Conservation (phyloP, 2,329 filamentous ascomycete species). For the Verticillium albo-atrum region DNA sequence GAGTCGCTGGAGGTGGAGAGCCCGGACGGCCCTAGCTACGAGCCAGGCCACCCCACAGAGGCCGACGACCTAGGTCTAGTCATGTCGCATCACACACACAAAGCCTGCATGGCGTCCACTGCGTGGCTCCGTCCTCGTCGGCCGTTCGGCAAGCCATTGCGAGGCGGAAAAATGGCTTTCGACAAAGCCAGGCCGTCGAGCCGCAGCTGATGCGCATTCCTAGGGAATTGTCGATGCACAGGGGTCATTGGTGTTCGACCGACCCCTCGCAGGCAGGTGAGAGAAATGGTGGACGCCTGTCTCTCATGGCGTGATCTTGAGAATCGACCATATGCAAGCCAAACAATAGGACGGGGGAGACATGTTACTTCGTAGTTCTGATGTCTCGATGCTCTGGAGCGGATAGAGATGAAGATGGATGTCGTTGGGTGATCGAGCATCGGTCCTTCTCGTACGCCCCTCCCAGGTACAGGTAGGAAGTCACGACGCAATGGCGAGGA, state of each 20-base stretch:
- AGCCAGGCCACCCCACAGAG: background rate
- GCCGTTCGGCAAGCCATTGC: background rate
- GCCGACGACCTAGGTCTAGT: background rate
- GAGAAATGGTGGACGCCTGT: background rate
- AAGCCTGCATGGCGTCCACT: background rate
- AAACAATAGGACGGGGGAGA: background rate
- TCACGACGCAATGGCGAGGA: background rate
- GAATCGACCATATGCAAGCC: background rate
- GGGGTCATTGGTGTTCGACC: background rate
- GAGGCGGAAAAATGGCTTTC: background rate
- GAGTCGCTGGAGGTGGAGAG: background rate
- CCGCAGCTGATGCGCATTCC: background rate
- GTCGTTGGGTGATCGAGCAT: background rate
- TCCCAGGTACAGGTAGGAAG: background rate
- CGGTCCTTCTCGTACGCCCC: background rate
- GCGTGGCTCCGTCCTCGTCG: background rate
- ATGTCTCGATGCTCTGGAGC: background rate
- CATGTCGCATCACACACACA: background rate
- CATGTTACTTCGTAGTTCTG: background rate
- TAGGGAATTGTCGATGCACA: background rate
- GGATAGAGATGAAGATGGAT: background rate
- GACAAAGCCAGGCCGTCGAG: background rate
- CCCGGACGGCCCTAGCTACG: background rate
- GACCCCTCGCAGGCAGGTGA: background rate
- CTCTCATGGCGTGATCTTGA: background rate